A percentile compares a stretch with the other conserved stretches of the same genome.
phyloP scores from a whole-genome alignment of 23 red algal species.

The Gracilaria domingensis region DNA sequence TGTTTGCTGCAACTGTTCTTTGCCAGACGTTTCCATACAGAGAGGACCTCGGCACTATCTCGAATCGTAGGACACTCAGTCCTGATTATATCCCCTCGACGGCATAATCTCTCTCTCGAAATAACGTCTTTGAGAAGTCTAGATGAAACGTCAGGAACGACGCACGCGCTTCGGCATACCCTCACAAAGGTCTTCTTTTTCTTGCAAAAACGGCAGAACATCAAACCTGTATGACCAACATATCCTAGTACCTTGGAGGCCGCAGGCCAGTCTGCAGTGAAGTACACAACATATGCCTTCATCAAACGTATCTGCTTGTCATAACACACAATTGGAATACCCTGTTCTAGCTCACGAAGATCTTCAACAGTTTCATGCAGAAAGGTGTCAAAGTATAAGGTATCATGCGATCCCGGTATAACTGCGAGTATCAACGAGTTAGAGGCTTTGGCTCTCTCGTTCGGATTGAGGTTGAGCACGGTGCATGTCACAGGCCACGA shows the following conservation, averaged over 20 bases:
- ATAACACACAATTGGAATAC: too few relatives aligned
- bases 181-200: too few relatives aligned
- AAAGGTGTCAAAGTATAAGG: constrained; percentile 4
- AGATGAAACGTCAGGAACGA: not conserved
- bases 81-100: too few relatives aligned
- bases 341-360: too few relatives aligned
- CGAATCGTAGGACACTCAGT: too few relatives aligned
- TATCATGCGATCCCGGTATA: constrained; percentile 6
- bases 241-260: constrained; percentile 21
- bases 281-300: constrained; percentile 7
- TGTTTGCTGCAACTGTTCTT: not conserved
- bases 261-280: constrained; percentile 4
- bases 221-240: constrained; percentile 15
- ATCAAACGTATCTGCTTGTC: too few relatives aligned
- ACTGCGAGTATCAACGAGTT: not conserved
- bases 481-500: not conserved
- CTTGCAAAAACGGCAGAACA: not conserved
- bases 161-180: not conserved
- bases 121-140: not conserved
- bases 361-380: too few relatives aligned
- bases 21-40: not conserved
- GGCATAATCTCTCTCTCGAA: too few relatives aligned
- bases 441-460: not conserved
- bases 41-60: not conserved
- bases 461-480: not conserved